Conservation (phyloP, 1,284 basidiomycete genomes). For the Cryptococcus wingfieldii region DNA sequence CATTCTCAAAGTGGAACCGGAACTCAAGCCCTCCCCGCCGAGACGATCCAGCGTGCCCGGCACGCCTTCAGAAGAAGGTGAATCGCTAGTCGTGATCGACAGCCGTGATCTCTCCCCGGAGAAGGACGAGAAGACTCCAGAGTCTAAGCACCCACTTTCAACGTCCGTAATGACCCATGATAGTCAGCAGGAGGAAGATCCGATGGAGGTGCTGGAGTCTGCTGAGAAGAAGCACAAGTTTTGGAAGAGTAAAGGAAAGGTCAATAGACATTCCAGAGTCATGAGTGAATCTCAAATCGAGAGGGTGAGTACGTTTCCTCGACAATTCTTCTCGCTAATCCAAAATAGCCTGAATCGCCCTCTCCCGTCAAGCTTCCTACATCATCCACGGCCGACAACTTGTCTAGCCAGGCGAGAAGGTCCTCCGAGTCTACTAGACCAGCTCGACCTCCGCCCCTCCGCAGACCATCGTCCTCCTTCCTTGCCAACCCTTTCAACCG, state of each 20-base stretch:
- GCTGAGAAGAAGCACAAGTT: slow-evolving; percentile 26
- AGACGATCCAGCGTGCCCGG: not conserved
- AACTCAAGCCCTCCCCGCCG: not conserved
- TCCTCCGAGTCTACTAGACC: slow-evolving; percentile 1
- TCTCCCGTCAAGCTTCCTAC: slow-evolving; percentile 10
- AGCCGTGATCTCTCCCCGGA: not conserved
- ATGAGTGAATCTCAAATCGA: slow-evolving; percentile 9
- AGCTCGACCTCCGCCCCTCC: slow-evolving; percentile 15
- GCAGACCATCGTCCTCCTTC: slow-evolving; percentile 35
- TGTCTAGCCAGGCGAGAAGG: not conserved
- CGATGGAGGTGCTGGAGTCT: slow-evolving; percentile 19
- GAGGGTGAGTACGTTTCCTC: slow-evolving; percentile 2
- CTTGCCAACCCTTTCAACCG: slow-evolving; percentile 37
- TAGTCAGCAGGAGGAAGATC: slow-evolving; percentile 7
- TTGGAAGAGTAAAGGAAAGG: slow-evolving; percentile 22
- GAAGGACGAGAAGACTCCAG: not conserved
- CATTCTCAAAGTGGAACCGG: not conserved
- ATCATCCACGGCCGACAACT: not conserved
- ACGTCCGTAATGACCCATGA: not conserved
- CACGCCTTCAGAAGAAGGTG: slow-evolving; percentile 2
- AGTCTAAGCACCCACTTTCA: not conserved
- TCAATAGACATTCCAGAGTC: slow-evolving; percentile 15
- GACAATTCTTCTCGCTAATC: not conserved
- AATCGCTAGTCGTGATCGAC: slow-evolving; percentile 3
- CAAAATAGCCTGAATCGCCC: slow-evolving; percentile 11